Base-by-base conservation (phyloP, 345 rosid genomes). In the Brassica incana region DNA sequence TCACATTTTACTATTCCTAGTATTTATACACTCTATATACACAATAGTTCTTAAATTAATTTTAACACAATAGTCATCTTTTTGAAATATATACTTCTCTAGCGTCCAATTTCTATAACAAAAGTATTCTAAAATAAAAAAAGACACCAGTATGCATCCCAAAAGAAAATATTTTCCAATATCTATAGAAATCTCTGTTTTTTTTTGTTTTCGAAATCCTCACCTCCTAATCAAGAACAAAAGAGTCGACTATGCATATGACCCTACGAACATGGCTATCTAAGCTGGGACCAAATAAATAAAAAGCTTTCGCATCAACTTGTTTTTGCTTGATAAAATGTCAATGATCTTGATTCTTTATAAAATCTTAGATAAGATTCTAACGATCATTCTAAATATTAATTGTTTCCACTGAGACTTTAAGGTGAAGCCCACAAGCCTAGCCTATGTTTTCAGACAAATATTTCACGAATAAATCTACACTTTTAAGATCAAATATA, bases 181-280 rank as follows among this genome's bases (percentile, higher is more conserved):
- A 54, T 79, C 50, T 50, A 10, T 62, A 33, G 62, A 70, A 61
- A 62, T 77, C 67, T 65, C 35, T 56, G 35, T 8, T 65, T 18
- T 65, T 56, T 65, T 65, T 56, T 65, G 10, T 66, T 38, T 72
- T 59, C 43, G 14, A 58, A 78, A 72, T 78, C 73, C 54, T 29
- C 69, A 66, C 81, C 38, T 40, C 62, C 65, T 23, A 71, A 25
- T 35, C 6, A 58, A 29, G 32, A 72, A 23, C n/a, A 27, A 58
- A 36, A 61, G 67, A 61, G 40, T 61, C 5, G 35, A 65, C 64
- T 58, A 58, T 72, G 52, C 63, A 72, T 29, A 29, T 72, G 74
- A 67, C 78, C 73, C 82, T 68, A 79, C 67, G 83, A 74, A 80
- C 75, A 80, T 80, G 79, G 83, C 79, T 69, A 69, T 74, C 25